These are phyloP conservation scores for Teratosphaeria nubilosa DNA, from an alignment of 2,329 filamentous ascomycete genomes.

Conservation along the genomic window DNA sequence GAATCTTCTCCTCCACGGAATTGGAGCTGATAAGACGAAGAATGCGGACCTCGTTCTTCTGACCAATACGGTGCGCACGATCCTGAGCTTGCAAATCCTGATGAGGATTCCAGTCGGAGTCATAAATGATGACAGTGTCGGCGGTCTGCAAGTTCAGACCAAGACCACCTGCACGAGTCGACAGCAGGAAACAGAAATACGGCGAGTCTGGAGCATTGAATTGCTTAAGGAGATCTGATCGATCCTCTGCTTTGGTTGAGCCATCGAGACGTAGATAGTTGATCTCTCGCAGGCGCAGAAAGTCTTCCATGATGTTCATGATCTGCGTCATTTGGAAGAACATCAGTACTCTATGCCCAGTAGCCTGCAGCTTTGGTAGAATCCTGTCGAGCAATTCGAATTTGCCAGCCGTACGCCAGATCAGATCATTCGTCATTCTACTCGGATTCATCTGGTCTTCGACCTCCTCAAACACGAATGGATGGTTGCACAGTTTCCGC, in stretches of 20 bases:
- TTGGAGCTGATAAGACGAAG: slow-evolving; percentile 90
- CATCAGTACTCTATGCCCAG: slow-evolving; percentile 92
- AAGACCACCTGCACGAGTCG: slow-evolving; percentile 93
- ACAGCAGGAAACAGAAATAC: slow-evolving; percentile 98
- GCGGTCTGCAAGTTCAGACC: slow-evolving; percentile 95
- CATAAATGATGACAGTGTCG: slow-evolving; percentile 98
- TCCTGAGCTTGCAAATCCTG: slow-evolving; percentile 98
- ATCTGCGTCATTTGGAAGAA: slow-evolving; percentile 99
- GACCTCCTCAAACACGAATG: slow-evolving; percentile 95
- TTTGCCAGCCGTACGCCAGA: slow-evolving; percentile 95
- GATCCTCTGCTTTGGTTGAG: slow-evolving; percentile 94
- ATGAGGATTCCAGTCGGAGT: slow-evolving; percentile 99
- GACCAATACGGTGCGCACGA: slow-evolving; percentile 98
- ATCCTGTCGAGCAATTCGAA: slow-evolving; percentile 91
- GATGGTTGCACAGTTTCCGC: slow-evolving; percentile 96
- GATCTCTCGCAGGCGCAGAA: slow-evolving; percentile 71
- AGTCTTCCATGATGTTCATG: slow-evolving; percentile 99
- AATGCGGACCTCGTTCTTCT: slow-evolving; percentile 99
- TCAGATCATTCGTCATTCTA: slow-evolving; percentile 77
- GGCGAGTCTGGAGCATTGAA: slow-evolving; percentile 87
- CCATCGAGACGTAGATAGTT: slow-evolving; percentile 88
- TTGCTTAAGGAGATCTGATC: slow-evolving; percentile 74
- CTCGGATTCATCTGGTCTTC: slow-evolving; percentile 96
- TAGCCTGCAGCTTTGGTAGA: slow-evolving; percentile 82
- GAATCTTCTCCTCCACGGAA: slow-evolving; percentile 96